These are phyloP conservation scores for Cicer yamashitae DNA, from an alignment of 306 rosid genomes.

Conservation along the genomic window DNA sequence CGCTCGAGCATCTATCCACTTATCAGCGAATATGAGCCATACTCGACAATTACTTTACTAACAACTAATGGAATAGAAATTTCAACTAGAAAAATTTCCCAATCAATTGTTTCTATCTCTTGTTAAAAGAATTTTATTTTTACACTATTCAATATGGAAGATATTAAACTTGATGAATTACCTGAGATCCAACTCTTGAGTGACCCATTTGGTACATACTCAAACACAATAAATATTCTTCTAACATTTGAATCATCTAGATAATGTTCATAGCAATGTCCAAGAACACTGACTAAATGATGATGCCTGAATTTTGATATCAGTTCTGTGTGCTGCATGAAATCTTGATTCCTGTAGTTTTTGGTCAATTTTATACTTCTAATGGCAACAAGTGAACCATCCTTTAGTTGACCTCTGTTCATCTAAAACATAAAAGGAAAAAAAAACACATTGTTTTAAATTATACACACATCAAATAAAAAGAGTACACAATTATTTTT, in stretches of 20 bases:
- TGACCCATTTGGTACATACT: slow-evolving; percentile 87
- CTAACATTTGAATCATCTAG: slow-evolving; percentile 81
- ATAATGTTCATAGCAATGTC: slow-evolving; percentile 85
- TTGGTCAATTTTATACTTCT: slow-evolving; percentile 72
- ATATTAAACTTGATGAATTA: slow-evolving; percentile 45
- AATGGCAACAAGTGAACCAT: slow-evolving; percentile 79
- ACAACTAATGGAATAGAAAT: background rate
- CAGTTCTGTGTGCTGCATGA: slow-evolving; percentile 62
- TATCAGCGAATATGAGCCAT: no score
- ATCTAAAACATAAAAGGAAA: slow-evolving; percentile 57
- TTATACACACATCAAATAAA: background rate
- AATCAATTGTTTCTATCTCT: background rate
- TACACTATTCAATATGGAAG: slow-evolving; percentile 16
- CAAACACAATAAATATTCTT: slow-evolving; percentile 80
- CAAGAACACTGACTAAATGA: slow-evolving; percentile 84
- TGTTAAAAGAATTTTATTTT: slow-evolving; percentile 25
- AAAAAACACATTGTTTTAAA: background rate
- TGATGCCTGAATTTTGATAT: slow-evolving; percentile 78
- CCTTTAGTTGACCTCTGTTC: slow-evolving; percentile 79
- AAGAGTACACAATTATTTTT: no score
- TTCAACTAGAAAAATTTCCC: background rate
- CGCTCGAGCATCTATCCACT: no score
- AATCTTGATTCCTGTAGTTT: slow-evolving; percentile 60
- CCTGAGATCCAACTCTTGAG: slow-evolving; percentile 94
- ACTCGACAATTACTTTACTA: no score